Evolutionary conservation across 208 protist genomes (phyloP).

Genomic region (Leishmania tarentolae): DNA sequence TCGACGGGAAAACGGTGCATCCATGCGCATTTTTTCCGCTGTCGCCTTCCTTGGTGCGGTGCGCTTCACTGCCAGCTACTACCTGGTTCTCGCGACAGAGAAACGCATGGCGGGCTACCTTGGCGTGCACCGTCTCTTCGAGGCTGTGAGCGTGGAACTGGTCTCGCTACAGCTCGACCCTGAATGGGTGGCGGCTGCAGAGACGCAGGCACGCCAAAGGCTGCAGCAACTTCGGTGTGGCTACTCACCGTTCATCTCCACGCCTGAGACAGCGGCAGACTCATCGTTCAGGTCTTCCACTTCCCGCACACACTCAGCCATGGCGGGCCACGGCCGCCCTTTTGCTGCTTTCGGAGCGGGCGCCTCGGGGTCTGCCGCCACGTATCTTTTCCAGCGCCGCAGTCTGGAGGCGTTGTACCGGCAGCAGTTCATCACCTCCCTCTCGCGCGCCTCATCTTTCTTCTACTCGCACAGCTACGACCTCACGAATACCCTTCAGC

Average conservation of each 20-base stretch:
- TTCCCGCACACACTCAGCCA: background rate
- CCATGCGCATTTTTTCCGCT: conserved; percentile 25
- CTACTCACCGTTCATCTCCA: background rate
- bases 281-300: background rate
- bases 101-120: conserved; percentile 82
- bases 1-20: conserved; percentile 22
- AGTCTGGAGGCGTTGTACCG: conserved; percentile 69
- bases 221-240: background rate
- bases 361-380: conserved; percentile 8
- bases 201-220: conserved; percentile 2
- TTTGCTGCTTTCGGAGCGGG: background rate
- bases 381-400: conserved; percentile 28
- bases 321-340: background rate
- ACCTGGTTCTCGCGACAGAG: conserved; percentile 89
- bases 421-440: conserved; percentile 59
- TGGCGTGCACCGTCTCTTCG: conserved; percentile 90
- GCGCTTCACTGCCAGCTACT: conserved; percentile 93
- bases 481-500: conserved; percentile 94
- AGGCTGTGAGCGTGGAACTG: conserved; percentile 76
- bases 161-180: conserved; percentile 42
- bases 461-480: conserved; percentile 97
- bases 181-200: conserved; percentile 19
- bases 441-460: conserved; percentile 81
- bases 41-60: conserved; percentile 84
- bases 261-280: background rate